Conservation (phyloP, 208 protist species). For the Trichomonas vaginalis region DNA sequence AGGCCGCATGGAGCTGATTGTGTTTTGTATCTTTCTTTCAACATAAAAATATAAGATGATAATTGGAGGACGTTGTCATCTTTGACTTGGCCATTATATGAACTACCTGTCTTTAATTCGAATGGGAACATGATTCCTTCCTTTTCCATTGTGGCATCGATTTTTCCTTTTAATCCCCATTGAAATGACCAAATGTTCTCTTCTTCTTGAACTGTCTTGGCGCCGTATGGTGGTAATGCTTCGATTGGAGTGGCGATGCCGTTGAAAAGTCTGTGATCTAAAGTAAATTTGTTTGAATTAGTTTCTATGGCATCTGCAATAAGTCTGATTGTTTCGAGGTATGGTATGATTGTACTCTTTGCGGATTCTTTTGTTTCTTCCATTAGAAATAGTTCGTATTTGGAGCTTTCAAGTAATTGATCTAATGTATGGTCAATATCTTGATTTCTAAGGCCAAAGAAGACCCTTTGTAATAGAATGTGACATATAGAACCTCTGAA, state of each 20-base stretch:
- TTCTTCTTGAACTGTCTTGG: not conserved
- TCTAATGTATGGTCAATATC: not conserved
- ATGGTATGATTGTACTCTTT: not conserved
- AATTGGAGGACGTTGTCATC: not conserved
- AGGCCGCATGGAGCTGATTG: not conserved
- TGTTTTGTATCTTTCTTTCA: not conserved
- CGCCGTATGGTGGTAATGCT: not conserved
- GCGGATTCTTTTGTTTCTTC: not conserved
- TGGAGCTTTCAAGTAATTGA: not conserved
- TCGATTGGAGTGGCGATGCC: not conserved
- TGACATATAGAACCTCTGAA: not conserved
- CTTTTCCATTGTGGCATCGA: not conserved
- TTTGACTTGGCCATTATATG: not conserved
- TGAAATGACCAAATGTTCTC: not conserved
- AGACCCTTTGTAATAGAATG: not conserved
- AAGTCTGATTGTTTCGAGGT: not conserved
- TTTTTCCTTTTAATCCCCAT: conserved; percentile 15
- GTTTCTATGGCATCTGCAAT: not conserved
- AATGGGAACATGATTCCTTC: not conserved
- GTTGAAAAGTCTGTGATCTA: not conserved
- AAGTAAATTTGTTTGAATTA: not conserved
- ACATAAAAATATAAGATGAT: not conserved
- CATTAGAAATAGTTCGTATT: not conserved
- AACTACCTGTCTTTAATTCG: not conserved
- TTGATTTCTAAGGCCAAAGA: not conserved